These are phyloP conservation scores for Scorias spongiosa DNA, from an alignment of 2,329 filamentous ascomycete species.

Conservation along the genomic window DNA sequence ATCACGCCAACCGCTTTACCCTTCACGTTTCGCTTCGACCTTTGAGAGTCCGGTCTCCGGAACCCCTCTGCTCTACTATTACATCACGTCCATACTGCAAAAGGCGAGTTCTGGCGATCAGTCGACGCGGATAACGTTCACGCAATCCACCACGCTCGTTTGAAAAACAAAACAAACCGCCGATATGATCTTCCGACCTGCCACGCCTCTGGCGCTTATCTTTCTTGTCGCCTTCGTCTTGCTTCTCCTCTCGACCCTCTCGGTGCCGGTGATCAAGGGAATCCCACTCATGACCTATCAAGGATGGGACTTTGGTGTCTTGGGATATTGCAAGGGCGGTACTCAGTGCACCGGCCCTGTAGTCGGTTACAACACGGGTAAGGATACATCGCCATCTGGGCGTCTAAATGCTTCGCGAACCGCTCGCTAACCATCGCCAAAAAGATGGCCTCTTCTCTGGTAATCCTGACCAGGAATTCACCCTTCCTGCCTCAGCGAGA, in stretches of 20 bases:
- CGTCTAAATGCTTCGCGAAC: not conserved
- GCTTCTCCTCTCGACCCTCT: slow-evolving; percentile 75
- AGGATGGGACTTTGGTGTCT: slow-evolving; percentile 74
- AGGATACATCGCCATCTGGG: slow-evolving; percentile 19
- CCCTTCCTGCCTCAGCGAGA: slow-evolving; percentile 48
- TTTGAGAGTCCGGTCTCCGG: no score
- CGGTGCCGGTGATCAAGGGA: slow-evolving; percentile 70
- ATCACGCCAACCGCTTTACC: no score
- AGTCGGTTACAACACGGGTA: slow-evolving; percentile 78
- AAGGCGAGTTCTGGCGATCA: no score
- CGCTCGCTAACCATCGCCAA: not conserved
- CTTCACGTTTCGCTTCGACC: no score
- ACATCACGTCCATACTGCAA: no score
- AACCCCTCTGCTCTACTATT: no score
- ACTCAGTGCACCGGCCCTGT: slow-evolving; percentile 53
- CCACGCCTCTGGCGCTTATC: slow-evolving; percentile 76
- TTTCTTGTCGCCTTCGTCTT: slow-evolving; percentile 75
- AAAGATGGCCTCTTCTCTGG: slow-evolving; percentile 34
- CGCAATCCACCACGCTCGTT: slow-evolving; percentile 4
- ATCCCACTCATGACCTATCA: slow-evolving; percentile 71
- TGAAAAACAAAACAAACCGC: slow-evolving; percentile 5
- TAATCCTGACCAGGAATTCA: slow-evolving; percentile 35
- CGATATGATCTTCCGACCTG: slow-evolving; percentile 81
- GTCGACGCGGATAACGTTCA: no score
- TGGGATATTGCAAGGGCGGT: slow-evolving; percentile 63